Evolutionary conservation across 1,284 basidiomycete species (phyloP).

Genomic region (Ceratobasidium sp.): DNA sequence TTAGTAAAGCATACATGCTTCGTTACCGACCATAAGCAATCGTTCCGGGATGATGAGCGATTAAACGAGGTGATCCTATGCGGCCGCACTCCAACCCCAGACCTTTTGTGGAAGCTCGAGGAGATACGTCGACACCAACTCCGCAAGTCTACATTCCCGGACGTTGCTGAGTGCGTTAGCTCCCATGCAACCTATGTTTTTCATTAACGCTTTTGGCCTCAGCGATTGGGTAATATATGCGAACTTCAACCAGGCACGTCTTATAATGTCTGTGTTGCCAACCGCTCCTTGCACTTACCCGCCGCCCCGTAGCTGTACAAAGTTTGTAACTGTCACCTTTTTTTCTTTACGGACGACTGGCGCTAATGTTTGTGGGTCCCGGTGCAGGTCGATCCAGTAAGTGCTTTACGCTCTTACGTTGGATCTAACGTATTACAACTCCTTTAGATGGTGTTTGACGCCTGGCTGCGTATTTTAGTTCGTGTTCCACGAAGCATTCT

Average conservation of each 20-base stretch:
- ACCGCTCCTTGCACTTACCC: conserved; percentile 17
- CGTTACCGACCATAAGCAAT: conserved; percentile 72
- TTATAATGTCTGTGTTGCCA: neutral
- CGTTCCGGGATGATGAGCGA: conserved; percentile 60
- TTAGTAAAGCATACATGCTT: conserved; percentile 67
- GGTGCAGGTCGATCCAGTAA: conserved; percentile 65
- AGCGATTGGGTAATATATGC: conserved; percentile 70
- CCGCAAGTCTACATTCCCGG: conserved; percentile 64
- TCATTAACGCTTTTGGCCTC: neutral
- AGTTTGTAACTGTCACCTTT: conserved; percentile 51
- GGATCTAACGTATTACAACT: neutral
- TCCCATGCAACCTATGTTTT: conserved; percentile 8
- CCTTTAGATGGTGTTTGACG: conserved; percentile 63
- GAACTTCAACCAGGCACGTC: conserved; percentile 71
- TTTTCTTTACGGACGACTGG: neutral
- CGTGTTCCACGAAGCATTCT: conserved; percentile 68
- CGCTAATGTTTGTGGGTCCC: conserved; percentile 16
- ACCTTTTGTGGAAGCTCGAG: conserved; percentile 65
- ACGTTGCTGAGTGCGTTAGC: conserved; percentile 61
- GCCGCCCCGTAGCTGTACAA: conserved; percentile 63
- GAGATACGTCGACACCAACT: conserved; percentile 63
- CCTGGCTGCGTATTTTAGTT: conserved; percentile 69
- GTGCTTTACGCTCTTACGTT: conserved; percentile 34
- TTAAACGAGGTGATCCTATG: conserved; percentile 50
- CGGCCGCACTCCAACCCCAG: conserved; percentile 49